Evolutionary conservation across 2,329 filamentous ascomycete species (phyloP).

Genomic region (Penicillium sp.): DNA sequence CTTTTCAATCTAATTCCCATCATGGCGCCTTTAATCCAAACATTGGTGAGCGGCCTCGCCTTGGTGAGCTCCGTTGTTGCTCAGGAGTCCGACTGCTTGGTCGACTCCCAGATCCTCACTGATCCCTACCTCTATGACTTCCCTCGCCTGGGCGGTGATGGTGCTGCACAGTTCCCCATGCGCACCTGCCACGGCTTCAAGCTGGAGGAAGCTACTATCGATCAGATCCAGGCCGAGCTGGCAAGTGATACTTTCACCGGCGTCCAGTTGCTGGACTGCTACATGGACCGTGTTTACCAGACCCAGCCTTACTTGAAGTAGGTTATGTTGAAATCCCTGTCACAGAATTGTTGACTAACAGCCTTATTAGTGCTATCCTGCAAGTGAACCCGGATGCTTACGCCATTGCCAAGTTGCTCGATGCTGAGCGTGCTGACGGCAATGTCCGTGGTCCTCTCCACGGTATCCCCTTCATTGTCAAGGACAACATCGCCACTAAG

Average conservation of each 20-base stretch:
- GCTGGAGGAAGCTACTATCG: slow-evolving; percentile 69
- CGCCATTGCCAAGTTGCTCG: slow-evolving; percentile 60
- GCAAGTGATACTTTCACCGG: slow-evolving; percentile 55
- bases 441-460: slow-evolving; percentile 65
- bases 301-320: slow-evolving; percentile 66
- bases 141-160: slow-evolving; percentile 36
- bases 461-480: slow-evolving; percentile 73
- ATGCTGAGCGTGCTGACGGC: slow-evolving; percentile 59
- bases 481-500: slow-evolving; percentile 66
- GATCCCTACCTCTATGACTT: slow-evolving; percentile 40
- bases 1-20: slow-evolving; percentile 2
- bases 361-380: slow-evolving; percentile 47
- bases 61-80: slow-evolving; percentile 23
- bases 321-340: not conserved
- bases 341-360: not conserved
- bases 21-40: slow-evolving; percentile 22
- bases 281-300: slow-evolving; percentile 61
- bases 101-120: slow-evolving; percentile 36
- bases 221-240: slow-evolving; percentile 64
- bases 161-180: slow-evolving; percentile 59
- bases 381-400: slow-evolving; percentile 69
- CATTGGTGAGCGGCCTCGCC: slow-evolving; percentile 23
- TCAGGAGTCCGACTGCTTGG: slow-evolving; percentile 23
- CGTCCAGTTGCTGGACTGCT: slow-evolving; percentile 61
- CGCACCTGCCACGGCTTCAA: slow-evolving; percentile 58